A percentile compares a stretch with the other conserved stretches of the same genome.
Conservation (phyloP, 2,329 filamentous ascomycete species). For the Coniosporium tulheliwenetii region DNA sequence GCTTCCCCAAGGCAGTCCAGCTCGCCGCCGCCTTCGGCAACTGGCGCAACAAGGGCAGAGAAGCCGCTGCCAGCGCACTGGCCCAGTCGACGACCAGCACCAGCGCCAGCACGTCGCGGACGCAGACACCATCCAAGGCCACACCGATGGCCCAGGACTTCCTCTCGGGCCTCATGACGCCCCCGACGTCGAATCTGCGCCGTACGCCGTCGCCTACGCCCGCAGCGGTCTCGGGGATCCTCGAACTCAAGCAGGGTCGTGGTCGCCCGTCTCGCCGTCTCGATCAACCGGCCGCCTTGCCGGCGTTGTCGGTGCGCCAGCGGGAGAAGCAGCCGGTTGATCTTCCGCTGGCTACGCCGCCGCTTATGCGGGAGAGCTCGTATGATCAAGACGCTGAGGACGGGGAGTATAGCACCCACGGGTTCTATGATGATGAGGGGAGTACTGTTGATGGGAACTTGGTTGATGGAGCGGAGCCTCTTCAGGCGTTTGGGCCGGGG, state of each 20-base stretch:
- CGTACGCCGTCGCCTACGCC: constrained; percentile 35
- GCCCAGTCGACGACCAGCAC: constrained; percentile 1
- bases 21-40: constrained; percentile 96
- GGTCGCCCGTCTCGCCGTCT: constrained; percentile 4
- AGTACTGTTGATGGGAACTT: constrained; percentile 23
- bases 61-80: constrained; percentile 25
- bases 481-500: not conserved
- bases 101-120: constrained; percentile 6
- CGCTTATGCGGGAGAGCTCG: constrained; percentile 36
- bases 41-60: constrained; percentile 56
- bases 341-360: constrained; percentile 30
- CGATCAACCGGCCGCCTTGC: not conserved
- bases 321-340: constrained; percentile 6
- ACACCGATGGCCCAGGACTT: constrained; percentile 40
- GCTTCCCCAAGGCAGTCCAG: constrained; percentile 75
- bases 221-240: too few species aligned
- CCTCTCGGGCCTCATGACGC: constrained; percentile 71
- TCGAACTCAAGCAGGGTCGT: not conserved
- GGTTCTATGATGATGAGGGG: constrained; percentile 33
- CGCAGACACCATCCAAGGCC: constrained; percentile 44
- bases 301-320: constrained; percentile 1
- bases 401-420: constrained; percentile 27
- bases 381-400: constrained; percentile 46
- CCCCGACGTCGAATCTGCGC: constrained; percentile 62
- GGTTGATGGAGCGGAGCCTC: not conserved